Base-by-base conservation (phyloP, 2,329 filamentous ascomycete species). In the Aspergillus ochraceoroseus region DNA sequence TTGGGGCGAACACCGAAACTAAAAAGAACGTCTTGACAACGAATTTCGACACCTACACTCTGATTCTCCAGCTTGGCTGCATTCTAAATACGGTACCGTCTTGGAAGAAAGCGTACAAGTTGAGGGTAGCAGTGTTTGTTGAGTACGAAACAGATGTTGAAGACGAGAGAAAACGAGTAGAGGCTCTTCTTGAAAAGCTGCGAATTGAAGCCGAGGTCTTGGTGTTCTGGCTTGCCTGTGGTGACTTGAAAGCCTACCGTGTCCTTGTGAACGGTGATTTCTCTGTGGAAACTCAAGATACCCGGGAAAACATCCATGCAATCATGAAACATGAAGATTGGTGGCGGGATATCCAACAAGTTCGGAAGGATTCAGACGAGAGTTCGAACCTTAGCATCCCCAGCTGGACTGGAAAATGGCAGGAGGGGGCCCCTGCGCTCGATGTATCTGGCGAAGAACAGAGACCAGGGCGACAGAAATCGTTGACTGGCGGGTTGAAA, bases 11-110 rank as follows among this genome's bases (percentile, higher is more conserved):
- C 48, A 75, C 74, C 1, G 77, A 79, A 56, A 80, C 74, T 48
- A 75, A 74, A 44, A 68, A 74, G 46, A 80, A 79, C 53, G 73
- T 92, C 4, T 63, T 90, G 39, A 94, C 87, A 0, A 92, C 85
- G 0, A 94, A 94, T 51, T 94, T 94, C 60, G 87, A 94, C 61
- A 94, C 87, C 0, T 94, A 88, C 74, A 79, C 87, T 0, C 70
- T 94, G n/a, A 92, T 94, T 44, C 70, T 94, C 3, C 87, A 94
- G 53, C 73, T 94, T 7, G 87, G 88, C 0, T 90, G 86, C 53
- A 94, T 94, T 43, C 65, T 94, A 1, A 79, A 83, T 48, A 92
- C 85, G 1, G 86, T 92, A 0, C 82, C 83, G 2, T 79, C 82
- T 0, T 94, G 87, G 86, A 85, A 83, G 54, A 79, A 77, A 37